Evolutionary conservation across 2,329 filamentous ascomycete species (phyloP), one percentile per base, ranked within the genome.

Genomic region (Fusarium kyushuense): DNA sequence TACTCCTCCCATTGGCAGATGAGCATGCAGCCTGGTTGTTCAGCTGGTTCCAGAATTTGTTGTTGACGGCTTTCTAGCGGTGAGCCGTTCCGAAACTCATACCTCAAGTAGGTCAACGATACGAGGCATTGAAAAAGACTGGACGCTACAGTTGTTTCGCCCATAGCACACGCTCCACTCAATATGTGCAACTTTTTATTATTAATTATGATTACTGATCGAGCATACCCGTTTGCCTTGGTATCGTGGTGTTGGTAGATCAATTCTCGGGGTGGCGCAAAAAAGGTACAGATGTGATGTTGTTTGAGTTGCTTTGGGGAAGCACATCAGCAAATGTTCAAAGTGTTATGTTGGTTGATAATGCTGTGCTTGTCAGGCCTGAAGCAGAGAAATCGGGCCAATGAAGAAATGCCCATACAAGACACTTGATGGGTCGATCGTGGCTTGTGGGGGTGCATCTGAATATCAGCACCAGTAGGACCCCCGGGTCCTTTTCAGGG

Each of bases 51-150:
- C 51, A 36, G 21, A 25, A 43, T 17, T 27, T 42, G 40, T 13
- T 29, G 65, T 36, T 51, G 53, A 33, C 46, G 54, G 25, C 46
- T 62, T 56, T 54, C 36, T 48, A 49, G 69, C 60, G 69, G 67
- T 72, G 66, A 70, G 58, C 53, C 21, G 29, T 21, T 52, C 51
- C 40, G 32, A 38, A 30, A 56, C 36, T 21, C 35, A 16, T 27
- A 45, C 38, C 43, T 41, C 30, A 53, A 46, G 23, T 30, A 30
- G 29, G n/a, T 40, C 19, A 5, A 33, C 16, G 29, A 23, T 32
- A 12, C 25, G 10, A 35, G 33, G 32, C 19, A 30, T 17, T 32
- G 43, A 7, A n/a, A 25, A n/a, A 33, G 45, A 48, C 30, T 35
- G 14, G 3, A 30, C 11, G 13, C 23, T 9, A 12, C 25, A 23